A percentile compares a stretch with the other conserved stretches of the same genome.
Conservation (phyloP, 768 basidiomycete genomes). For the Lentinula edodes region DNA sequence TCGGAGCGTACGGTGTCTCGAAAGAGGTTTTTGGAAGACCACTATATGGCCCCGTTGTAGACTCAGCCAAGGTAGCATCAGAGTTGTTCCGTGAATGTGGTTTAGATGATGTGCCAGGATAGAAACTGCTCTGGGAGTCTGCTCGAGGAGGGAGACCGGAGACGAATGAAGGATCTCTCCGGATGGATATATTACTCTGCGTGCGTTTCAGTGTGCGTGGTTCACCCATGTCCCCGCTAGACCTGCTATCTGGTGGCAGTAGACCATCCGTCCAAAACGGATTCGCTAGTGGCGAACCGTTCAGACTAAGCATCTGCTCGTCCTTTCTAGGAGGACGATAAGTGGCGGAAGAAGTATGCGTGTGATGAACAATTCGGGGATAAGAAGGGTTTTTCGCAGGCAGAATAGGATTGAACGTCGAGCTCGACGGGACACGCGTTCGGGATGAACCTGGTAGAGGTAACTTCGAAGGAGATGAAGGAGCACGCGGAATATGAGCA, state of each 20-base stretch:
- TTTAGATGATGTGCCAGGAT: slow-evolving; percentile 33
- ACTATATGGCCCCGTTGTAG: not conserved
- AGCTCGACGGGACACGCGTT: slow-evolving; percentile 49
- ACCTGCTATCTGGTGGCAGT: not conserved
- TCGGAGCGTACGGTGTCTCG: slow-evolving; percentile 4
- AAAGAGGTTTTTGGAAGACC: slow-evolving; percentile 2
- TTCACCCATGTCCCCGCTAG: not conserved
- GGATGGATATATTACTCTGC: slow-evolving; percentile 57
- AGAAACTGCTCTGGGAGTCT: slow-evolving; percentile 46
- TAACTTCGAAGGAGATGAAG: slow-evolving; percentile 49
- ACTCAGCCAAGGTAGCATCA: slow-evolving; percentile 17
- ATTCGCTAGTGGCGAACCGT: slow-evolving; percentile 79
- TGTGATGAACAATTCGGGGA: slow-evolving; percentile 25
- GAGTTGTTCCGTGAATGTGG: slow-evolving; percentile 42
- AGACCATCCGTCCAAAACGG: slow-evolving; percentile 42
- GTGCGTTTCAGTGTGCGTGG: slow-evolving; percentile 36
- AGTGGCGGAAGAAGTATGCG: slow-evolving; percentile 25
- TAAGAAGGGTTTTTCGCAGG: slow-evolving; percentile 51
- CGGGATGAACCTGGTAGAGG: slow-evolving; percentile 19
- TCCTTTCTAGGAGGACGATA: slow-evolving; percentile 66
- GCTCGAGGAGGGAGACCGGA: slow-evolving; percentile 40
- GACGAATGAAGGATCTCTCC: slow-evolving; percentile 48
- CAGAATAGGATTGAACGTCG: slow-evolving; percentile 70
- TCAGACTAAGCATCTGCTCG: slow-evolving; percentile 75
- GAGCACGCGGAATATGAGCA: slow-evolving; percentile 20